phyloP scores from a whole-genome alignment of 139 green algal genomes.

The Chlorella sp. region DNA sequence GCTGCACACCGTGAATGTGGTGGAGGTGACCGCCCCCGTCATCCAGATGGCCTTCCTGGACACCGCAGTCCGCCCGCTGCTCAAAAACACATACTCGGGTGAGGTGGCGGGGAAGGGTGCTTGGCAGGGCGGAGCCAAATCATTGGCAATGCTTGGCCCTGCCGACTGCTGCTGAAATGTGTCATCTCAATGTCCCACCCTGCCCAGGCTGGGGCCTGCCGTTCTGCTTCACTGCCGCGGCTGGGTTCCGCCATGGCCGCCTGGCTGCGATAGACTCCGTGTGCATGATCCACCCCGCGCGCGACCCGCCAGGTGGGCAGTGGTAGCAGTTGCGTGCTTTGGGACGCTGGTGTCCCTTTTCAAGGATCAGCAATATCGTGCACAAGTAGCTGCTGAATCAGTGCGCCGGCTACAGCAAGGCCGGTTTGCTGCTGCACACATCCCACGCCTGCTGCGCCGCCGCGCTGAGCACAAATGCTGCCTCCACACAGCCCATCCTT shows the following conservation, averaged over 20 bases:
- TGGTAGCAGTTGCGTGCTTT: not conserved
- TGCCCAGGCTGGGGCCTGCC: slow-evolving; percentile 30
- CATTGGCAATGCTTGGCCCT: too few species aligned
- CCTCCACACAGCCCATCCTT: not conserved
- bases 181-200: not conserved
- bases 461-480: not conserved
- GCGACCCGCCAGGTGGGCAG: not conserved
- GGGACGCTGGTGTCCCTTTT: not conserved
- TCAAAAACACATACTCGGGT: slow-evolving; percentile 17
- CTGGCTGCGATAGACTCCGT: slow-evolving; percentile 6
- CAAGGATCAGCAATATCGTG: not conserved
- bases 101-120: too few species aligned
- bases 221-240: slow-evolving; percentile 19
- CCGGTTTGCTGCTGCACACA: too few species aligned
- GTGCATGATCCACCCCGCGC: slow-evolving; percentile 19
- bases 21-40: slow-evolving; percentile 18
- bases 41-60: slow-evolving; percentile 16
- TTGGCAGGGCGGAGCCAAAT: too few species aligned
- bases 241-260: not conserved
- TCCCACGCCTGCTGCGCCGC: not conserved
- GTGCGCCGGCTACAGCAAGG: not conserved
- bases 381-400: not conserved
- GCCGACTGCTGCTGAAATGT: too few species aligned
- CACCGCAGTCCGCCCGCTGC: not conserved
- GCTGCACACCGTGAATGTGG: slow-evolving; percentile 22